phyloP scores from a whole-genome alignment of 495 filamentous ascomycete genomes.

The Pyrenula massariospora region DNA sequence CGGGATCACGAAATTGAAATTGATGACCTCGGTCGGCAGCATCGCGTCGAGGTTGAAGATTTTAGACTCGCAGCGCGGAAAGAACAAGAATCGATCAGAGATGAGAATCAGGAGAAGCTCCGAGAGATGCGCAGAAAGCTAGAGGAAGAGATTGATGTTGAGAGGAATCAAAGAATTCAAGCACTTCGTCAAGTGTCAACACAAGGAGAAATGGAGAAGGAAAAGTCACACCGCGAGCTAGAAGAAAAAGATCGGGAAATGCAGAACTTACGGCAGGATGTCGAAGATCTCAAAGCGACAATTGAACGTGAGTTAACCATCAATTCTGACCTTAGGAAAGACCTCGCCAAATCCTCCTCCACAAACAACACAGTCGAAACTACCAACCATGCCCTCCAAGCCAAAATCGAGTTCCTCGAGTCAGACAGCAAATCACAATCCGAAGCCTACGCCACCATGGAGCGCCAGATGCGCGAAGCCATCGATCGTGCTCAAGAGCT shows the following conservation, averaged over 20 bases:
- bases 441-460: conserved; percentile 62
- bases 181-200: conserved; percentile 57
- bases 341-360: conserved; percentile 50
- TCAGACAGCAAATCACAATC: conserved; percentile 79
- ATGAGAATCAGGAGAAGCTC: conserved; percentile 37
- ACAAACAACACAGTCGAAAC: conserved; percentile 60
- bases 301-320: conserved; percentile 49
- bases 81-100: conserved; percentile 23
- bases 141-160: conserved; percentile 52
- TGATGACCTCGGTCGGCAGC: conserved; percentile 41
- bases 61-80: conserved; percentile 25
- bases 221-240: conserved; percentile 50
- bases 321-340: conserved; percentile 42
- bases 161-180: conserved; percentile 40
- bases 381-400: conserved; percentile 59
- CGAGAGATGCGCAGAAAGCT: conserved; percentile 33
- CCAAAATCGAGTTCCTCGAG: conserved; percentile 77
- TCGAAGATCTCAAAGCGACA: conserved; percentile 43
- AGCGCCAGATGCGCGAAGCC: conserved; percentile 67
- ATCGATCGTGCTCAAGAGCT: conserved; percentile 52
- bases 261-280: conserved; percentile 34
- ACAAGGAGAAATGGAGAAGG: conserved; percentile 48
- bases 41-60: conserved; percentile 36
- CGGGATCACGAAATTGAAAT: conserved; percentile 43
- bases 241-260: conserved; percentile 52